A percentile compares a stretch with the other conserved stretches of the same genome.
Evolutionary conservation across 1,284 basidiomycete species (phyloP).

Genomic region (Erythrobasidium hasegawianum): DNA sequence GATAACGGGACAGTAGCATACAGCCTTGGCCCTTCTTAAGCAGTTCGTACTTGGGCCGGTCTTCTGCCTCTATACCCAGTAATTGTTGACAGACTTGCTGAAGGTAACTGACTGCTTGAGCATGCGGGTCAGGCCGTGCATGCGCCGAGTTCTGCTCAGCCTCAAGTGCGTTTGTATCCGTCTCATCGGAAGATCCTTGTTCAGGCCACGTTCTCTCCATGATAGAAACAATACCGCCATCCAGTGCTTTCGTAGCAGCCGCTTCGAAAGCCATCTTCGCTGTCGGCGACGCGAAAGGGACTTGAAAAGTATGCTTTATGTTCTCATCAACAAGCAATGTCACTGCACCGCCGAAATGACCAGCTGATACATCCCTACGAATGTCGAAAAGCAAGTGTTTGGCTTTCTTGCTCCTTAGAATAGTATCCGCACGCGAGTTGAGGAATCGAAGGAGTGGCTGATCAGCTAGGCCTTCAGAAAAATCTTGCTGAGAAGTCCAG

Average conservation of each 20-base stretch:
- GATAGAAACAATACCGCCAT: background rate
- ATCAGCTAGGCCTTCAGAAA: background rate
- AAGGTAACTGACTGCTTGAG: slow-evolving; percentile 28
- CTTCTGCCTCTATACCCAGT: slow-evolving; percentile 1
- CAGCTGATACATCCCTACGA: background rate
- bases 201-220: background rate
- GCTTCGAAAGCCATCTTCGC: background rate
- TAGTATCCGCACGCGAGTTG: background rate
- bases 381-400: background rate
- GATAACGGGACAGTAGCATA: background rate
- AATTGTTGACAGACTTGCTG: slow-evolving; percentile 29
- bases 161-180: too few species aligned
- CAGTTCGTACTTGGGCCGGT: slow-evolving; percentile 10
- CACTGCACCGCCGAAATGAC: background rate
- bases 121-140: background rate
- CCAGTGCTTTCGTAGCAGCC: background rate
- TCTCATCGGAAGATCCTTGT: background rate
- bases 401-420: background rate
- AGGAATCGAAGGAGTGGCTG: background rate
- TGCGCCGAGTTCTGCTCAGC: too few species aligned
- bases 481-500: background rate
- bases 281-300: background rate
- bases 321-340: background rate
- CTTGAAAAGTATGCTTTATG: background rate
- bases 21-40: background rate